Conservation (phyloP, 192 early-diverging fungal genomes). For the Coemansia sp. region DNA sequence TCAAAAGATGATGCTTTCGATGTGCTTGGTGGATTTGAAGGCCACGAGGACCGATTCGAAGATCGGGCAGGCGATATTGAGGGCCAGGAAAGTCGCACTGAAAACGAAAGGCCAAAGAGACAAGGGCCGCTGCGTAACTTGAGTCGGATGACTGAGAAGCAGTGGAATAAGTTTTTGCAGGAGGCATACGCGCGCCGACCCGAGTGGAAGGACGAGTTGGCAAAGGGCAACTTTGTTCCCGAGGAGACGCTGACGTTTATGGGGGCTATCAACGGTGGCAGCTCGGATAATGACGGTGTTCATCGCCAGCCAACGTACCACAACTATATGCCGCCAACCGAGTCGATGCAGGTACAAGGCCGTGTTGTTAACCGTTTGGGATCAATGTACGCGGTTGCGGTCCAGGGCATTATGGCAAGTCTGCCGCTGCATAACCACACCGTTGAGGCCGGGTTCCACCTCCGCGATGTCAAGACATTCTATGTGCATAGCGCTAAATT, state of each 20-base stretch:
- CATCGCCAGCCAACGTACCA: conserved; percentile 60
- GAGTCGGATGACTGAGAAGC: conserved; percentile 55
- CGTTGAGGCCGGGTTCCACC: conserved; percentile 35
- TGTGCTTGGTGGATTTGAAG: neutral
- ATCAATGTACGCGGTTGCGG: conserved; percentile 59
- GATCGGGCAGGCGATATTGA: neutral
- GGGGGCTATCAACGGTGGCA: conserved; percentile 34
- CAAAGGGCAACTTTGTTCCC: conserved; percentile 34
- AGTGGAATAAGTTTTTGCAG: conserved; percentile 65
- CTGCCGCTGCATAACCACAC: conserved; percentile 41
- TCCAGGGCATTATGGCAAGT: conserved; percentile 63
- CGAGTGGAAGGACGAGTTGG: conserved; percentile 57
- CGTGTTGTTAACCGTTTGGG: conserved; percentile 59
- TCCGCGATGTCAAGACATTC: conserved; percentile 58
- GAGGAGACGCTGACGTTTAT: conserved; percentile 47
- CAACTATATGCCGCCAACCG: conserved; percentile 39
- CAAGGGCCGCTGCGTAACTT: conserved; percentile 55
- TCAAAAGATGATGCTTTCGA: neutral
- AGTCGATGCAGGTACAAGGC: conserved; percentile 59
- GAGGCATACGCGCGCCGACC: conserved; percentile 55
- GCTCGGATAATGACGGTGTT: conserved; percentile 35
- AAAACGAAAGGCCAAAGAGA: neutral
- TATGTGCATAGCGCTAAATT: conserved; percentile 63
- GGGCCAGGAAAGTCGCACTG: neutral
- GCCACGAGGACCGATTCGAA: neutral